Base-by-base conservation (phyloP, 805 yeast genomes). In the Geotrichum ghanense region DNA sequence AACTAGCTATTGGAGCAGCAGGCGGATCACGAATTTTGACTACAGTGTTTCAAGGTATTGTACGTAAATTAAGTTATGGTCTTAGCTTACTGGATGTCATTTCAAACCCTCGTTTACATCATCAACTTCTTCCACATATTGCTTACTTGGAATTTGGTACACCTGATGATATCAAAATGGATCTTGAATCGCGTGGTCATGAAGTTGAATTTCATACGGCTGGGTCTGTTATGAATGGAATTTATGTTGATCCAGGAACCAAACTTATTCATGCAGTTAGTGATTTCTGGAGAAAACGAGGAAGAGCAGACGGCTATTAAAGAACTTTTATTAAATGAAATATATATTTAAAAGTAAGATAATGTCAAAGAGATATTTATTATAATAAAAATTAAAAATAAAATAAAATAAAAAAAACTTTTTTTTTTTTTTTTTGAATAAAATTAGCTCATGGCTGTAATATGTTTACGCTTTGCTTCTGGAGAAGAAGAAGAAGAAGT, bases 21-120 rank as follows among this genome's bases (percentile, higher is more conserved):
- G 98, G 98, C 7, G 97, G 97, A 0, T 81, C 92, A 4, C 69
- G 92, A 47, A 90, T 90, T 44, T 71, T 83, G 12, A 85, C 95
- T 0, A 76, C 94, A 1, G 78, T 90, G 3, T 73, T 90, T 47
- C 92, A 88, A 60, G 88, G 90, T 0, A 73, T 90, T 16, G 71
- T 84, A 1, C 67, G 96, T 45, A 66, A 69, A 2, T 78, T 80
- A 51, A 77, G 76, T 59, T 75, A 78, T 56, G 63, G 72, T 1
- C 59, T 77, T 66, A 71, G 79, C 1, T 59, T 88, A 3, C 65
- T 86, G 20, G 81, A 84, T 46, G 72, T 87, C 0, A 72, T 89
- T 20, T 76, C 95, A 0, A 81, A 67, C 56, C 97, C 97, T 1
- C 67, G 98, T 45, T 43, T 86, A 9, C 97, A 90, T 60, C 96